Evolutionary conservation across 1,284 basidiomycete species (phyloP).

Genomic region (Malassezia sp.): DNA sequence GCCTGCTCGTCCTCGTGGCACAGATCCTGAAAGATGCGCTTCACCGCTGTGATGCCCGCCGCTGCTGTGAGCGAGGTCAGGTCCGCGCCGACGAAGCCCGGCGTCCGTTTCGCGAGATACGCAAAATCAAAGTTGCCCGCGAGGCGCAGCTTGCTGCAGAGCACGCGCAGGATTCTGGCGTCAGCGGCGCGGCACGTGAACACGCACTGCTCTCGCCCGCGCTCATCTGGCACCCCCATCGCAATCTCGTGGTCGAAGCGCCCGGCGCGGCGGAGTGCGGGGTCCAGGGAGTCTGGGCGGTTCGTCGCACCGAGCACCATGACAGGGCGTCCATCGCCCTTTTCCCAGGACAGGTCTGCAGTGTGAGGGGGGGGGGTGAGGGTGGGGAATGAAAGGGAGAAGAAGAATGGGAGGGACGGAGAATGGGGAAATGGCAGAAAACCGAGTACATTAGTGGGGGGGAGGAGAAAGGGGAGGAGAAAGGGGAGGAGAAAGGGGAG

Average conservation of each 20-base stretch:
- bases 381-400: neutral
- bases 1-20: constrained; percentile 6
- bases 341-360: constrained; percentile 82
- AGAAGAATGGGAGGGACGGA: neutral
- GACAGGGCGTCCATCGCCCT: constrained; percentile 55
- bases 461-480: no score
- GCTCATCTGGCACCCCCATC: constrained; percentile 89
- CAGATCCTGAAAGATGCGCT: constrained; percentile 78
- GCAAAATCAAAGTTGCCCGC: constrained; percentile 73
- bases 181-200: neutral
- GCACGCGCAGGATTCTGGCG: constrained; percentile 34
- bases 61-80: constrained; percentile 78
- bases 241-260: constrained; percentile 95
- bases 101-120: constrained; percentile 77
- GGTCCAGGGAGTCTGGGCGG: constrained; percentile 82
- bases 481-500: no score
- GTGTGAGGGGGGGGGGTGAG: no score
- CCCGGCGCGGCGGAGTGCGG: constrained; percentile 80
- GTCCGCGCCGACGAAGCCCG: constrained; percentile 94
- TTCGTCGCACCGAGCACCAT: constrained; percentile 95
- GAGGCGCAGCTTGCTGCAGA: constrained; percentile 28
- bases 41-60: constrained; percentile 88
- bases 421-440: no score
- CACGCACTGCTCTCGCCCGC: constrained; percentile 60
- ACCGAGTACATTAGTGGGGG: no score